phyloP scores from a whole-genome alignment of 805 yeast species.

The Metschnikowia amazonensis region DNA sequence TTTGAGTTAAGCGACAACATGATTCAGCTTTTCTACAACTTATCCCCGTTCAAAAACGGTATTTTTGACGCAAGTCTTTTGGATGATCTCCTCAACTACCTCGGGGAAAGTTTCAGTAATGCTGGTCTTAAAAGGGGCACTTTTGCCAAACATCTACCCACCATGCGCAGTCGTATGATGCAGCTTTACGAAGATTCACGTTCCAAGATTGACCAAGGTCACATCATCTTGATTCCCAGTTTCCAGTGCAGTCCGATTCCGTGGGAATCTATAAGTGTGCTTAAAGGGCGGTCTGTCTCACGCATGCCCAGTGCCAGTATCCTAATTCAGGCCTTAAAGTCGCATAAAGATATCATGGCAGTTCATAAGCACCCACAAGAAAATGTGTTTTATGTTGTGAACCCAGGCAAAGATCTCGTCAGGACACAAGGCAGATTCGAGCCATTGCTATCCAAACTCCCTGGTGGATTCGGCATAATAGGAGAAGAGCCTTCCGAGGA shows the following conservation, averaged over 20 bases:
- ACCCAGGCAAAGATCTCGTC: constrained; percentile 76
- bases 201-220: constrained; percentile 28
- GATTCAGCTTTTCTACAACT: constrained; percentile 20
- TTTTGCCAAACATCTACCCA: background rate
- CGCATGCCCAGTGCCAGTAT: constrained; percentile 65
- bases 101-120: constrained; percentile 1
- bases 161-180: constrained; percentile 1
- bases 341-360: constrained; percentile 4
- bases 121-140: background rate
- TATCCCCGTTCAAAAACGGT: constrained; percentile 6
- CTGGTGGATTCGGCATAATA: constrained; percentile 50
- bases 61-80: constrained; percentile 5
- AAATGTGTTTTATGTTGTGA: constrained; percentile 53
- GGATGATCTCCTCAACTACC: constrained; percentile 10
- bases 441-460: constrained; percentile 33
- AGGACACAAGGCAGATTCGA: constrained; percentile 62
- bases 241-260: constrained; percentile 68
- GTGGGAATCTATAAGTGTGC: constrained; percentile 77
- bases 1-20: constrained; percentile 18
- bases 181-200: background rate
- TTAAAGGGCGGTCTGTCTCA: constrained; percentile 56
- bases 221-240: constrained; percentile 68
- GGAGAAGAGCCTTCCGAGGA: constrained; percentile 57
- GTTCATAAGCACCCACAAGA: constrained; percentile 1
- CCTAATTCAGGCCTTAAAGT: constrained; percentile 37